These are phyloP conservation scores for Eragrostis nindensis DNA, from an alignment of 176 grass and related monocot genomes.

Conservation along the genomic window DNA sequence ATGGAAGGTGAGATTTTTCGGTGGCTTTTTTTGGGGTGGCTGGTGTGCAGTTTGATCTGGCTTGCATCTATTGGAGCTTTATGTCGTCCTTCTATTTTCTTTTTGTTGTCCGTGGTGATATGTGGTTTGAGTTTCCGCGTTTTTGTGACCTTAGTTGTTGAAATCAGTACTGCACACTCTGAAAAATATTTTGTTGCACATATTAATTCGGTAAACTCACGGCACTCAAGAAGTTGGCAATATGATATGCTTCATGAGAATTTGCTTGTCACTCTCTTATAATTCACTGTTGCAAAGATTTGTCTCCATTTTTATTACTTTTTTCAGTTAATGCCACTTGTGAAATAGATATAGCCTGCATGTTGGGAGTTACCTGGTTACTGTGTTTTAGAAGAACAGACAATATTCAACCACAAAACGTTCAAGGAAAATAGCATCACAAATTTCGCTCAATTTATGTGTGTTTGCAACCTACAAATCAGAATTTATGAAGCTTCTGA, in stretches of 20 bases:
- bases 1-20: slow-evolving; percentile 61
- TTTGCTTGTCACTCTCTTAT: background rate
- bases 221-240: background rate
- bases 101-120: background rate
- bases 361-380: background rate
- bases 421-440: background rate
- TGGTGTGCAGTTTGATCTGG: background rate
- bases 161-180: background rate
- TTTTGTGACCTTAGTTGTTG: background rate
- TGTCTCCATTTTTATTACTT: background rate
- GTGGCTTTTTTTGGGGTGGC: slow-evolving; percentile 1
- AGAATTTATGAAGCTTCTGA: background rate
- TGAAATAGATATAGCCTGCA: background rate
- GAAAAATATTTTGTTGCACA: background rate
- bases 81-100: background rate
- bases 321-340: background rate
- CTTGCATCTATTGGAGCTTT: background rate
- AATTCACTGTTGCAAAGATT: background rate
- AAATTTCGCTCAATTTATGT: background rate
- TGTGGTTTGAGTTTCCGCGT: background rate
- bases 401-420: background rate
- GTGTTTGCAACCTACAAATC: background rate
- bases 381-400: background rate
- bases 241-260: background rate
- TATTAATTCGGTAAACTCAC: slow-evolving; percentile 1